Percentiles rank a stretch among this genome's conserved stretches.
Conservation (phyloP, 768 basidiomycete genomes). For the Pisolithus tinctorius region DNA sequence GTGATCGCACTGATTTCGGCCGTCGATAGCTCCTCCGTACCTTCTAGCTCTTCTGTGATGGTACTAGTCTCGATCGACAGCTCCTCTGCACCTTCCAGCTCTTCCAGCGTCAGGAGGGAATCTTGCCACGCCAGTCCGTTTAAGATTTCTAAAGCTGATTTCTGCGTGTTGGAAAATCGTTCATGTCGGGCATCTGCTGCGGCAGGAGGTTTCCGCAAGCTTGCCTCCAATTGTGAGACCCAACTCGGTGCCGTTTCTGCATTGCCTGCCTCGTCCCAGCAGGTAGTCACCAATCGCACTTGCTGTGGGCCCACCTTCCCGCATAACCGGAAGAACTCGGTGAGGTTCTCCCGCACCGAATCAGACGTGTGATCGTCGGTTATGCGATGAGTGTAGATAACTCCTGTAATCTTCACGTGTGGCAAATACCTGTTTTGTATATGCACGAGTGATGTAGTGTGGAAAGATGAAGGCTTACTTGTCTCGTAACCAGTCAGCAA, state of each 20-base stretch:
- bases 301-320: constrained; percentile 24
- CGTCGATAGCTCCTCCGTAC: no score
- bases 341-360: constrained; percentile 22
- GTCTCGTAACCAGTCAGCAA: not conserved
- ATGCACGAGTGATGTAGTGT: not conserved
- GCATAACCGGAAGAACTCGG: constrained; percentile 29
- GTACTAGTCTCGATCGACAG: no score
- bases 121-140: not conserved
- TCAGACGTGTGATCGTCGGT: constrained; percentile 29
- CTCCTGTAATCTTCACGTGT: constrained; percentile 18
- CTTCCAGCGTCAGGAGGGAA: no score
- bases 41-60: no score
- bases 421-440: not conserved
- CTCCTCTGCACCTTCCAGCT: no score
- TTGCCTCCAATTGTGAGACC: constrained; percentile 18
- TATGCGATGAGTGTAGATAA: constrained; percentile 30
- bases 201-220: constrained; percentile 16
- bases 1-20: no score
- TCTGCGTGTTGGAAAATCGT: not conserved
- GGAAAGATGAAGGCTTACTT: not conserved
- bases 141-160: not conserved
- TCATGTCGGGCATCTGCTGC: not conserved
- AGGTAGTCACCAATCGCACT: constrained; percentile 25
- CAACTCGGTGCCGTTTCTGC: not conserved
- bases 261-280: constrained; percentile 4